Percentiles rank a stretch among this genome's conserved stretches.
Conservation (phyloP, 2,329 filamentous ascomycete genomes). For the Penicillium carneum region DNA sequence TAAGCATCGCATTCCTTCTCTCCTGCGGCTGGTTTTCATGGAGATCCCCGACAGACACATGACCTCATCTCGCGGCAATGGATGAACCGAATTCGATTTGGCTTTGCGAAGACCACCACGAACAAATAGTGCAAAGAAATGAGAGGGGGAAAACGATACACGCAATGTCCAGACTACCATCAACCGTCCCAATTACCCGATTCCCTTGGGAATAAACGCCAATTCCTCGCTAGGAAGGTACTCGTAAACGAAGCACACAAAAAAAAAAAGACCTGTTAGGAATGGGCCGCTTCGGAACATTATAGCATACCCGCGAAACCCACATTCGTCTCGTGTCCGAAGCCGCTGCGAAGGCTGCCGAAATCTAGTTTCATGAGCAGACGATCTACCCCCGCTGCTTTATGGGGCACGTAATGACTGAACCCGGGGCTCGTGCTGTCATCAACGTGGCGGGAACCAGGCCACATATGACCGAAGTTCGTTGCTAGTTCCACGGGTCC, state of each 20-base stretch:
- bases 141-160: background rate
- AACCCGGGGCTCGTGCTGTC: constrained; percentile 25
- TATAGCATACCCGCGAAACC: constrained; percentile 25
- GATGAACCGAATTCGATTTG: constrained; percentile 14
- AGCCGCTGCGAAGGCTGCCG: constrained; percentile 37
- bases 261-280: constrained; percentile 1
- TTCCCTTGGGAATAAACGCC: constrained; percentile 13
- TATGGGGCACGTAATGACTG: constrained; percentile 69
- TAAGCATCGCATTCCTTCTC: background rate
- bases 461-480: constrained; percentile 40
- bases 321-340: constrained; percentile 26
- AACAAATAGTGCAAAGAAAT: background rate
- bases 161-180: constrained; percentile 7
- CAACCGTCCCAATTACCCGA: background rate
- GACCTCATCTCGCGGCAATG: constrained; percentile 16
- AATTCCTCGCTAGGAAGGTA: constrained; percentile 1
- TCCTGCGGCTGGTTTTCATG: background rate
- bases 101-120: background rate
- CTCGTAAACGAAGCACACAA: constrained; percentile 2
- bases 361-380: constrained; percentile 90
- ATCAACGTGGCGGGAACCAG: constrained; percentile 38
- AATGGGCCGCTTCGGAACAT: background rate
- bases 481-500: constrained; percentile 43
- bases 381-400: constrained; percentile 80
- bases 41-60: constrained; percentile 6